phyloP scores from a whole-genome alignment of 768 basidiomycete species.

The Termitomyces eurrhizus region DNA sequence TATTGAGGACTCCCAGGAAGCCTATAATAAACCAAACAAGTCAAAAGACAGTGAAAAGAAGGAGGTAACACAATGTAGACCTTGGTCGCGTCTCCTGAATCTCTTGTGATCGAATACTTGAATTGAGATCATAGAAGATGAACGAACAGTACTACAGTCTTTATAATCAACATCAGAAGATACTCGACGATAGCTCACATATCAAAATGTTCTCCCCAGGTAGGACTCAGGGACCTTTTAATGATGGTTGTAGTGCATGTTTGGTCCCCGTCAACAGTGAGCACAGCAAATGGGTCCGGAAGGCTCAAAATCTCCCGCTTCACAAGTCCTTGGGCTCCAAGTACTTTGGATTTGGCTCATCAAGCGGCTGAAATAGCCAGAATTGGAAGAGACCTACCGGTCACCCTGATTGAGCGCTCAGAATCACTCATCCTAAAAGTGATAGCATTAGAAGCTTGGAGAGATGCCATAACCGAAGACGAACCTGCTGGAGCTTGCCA shows the following conservation, averaged over 20 bases:
- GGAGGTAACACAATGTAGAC: constrained; percentile 24
- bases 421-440: constrained; percentile 40
- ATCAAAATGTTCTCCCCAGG: constrained; percentile 87
- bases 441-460: constrained; percentile 11
- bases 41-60: constrained; percentile 22
- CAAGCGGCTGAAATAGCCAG: constrained; percentile 1
- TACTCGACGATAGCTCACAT: constrained; percentile 48
- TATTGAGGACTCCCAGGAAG: constrained; percentile 56
- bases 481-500: constrained; percentile 32
- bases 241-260: constrained; percentile 72
- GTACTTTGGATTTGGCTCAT: constrained; percentile 43
- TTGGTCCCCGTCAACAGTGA: constrained; percentile 84
- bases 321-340: constrained; percentile 68
- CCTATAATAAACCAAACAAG: constrained; percentile 25
- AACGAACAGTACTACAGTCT: constrained; percentile 56
- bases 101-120: constrained; percentile 91
- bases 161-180: constrained; percentile 7
- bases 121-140: constrained; percentile 71
- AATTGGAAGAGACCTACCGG: constrained; percentile 31
- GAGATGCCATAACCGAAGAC: constrained; percentile 7
- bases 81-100: constrained; percentile 86
- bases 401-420: constrained; percentile 46
- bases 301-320: constrained; percentile 79
- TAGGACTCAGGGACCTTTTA: constrained; percentile 63
- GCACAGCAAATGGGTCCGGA: constrained; percentile 86